Evolutionary conservation across 352 stramenopile species (phyloP).

Genomic region (Peronospora destructor): DNA sequence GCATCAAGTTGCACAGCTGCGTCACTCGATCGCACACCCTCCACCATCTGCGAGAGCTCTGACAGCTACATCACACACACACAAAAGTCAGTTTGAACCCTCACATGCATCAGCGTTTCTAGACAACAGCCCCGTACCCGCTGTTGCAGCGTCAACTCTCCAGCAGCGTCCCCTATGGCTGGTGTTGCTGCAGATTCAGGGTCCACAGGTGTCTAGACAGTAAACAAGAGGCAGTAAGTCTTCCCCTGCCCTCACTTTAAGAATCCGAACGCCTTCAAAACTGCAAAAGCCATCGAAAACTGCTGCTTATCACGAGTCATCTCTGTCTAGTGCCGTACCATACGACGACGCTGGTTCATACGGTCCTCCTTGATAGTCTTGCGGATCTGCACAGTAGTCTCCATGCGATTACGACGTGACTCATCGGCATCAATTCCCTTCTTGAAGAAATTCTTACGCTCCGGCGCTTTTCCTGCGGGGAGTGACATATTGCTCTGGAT

Average conservation of each 20-base stretch:
- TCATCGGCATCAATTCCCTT: constrained; percentile 76
- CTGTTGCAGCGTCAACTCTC: constrained; percentile 48
- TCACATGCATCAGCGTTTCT: neutral
- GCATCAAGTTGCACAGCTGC: constrained; percentile 90
- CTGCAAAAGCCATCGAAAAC: neutral
- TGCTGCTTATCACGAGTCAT: neutral
- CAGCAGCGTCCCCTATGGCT: constrained; percentile 29
- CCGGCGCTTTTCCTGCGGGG: constrained; percentile 52
- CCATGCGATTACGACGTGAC: constrained; percentile 60
- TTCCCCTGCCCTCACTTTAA: constrained; percentile 2
- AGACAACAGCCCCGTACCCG: constrained; percentile 30
- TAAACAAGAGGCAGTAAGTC: constrained; percentile 15
- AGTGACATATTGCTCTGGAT: constrained; percentile 48
- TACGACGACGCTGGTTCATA: constrained; percentile 68
- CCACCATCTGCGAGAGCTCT: constrained; percentile 92
- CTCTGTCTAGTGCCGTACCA: constrained; percentile 31
- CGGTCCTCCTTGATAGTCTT: constrained; percentile 81
- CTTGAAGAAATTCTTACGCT: constrained; percentile 75
- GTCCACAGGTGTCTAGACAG: constrained; percentile 18
- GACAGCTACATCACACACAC: constrained; percentile 66
- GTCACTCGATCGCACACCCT: constrained; percentile 89
- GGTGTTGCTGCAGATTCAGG: constrained; percentile 12
- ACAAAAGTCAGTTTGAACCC: constrained; percentile 14
- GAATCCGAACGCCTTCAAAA: constrained; percentile 7
- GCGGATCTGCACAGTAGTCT: constrained; percentile 81